Evolutionary conservation across 345 rosid genomes (phyloP), one percentile per base, ranked within the genome.

Genomic region (Lepidium aucheri): DNA sequence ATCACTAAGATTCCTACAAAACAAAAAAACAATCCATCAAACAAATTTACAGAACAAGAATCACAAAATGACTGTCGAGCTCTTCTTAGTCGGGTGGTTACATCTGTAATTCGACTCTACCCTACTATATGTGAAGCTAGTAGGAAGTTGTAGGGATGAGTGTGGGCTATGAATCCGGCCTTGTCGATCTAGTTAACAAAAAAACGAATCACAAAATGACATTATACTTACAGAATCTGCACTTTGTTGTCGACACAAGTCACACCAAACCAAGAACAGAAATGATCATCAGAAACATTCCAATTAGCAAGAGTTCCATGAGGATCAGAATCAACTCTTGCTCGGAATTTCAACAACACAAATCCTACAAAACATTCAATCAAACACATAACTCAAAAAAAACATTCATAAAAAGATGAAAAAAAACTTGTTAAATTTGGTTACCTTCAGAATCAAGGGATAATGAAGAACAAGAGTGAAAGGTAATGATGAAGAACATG

Each of bases 181-280:
- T n/a, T n/a, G n/a, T n/a, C n/a, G n/a, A n/a, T n/a, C n/a, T n/a
- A n/a, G n/a, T n/a, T n/a, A n/a, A n/a, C n/a, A n/a, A n/a, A n/a
- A n/a, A n/a, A n/a, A 6, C 46, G 28, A 28, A 9, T 36, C 24
- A 46, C 13, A 28, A 42, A 28, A 26, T n/a, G 2, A 53, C 9
- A 16, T 30, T 3, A 33, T 28, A 85, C 97, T 84, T 84, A 94
- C 99, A 94, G 77, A 72, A 70, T 80, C n/a, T 80, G 79, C 70
- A 90, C 99, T 77, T 83, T 70, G 65, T 82, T 80, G 39, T 80
- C 79, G 42, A 74, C 84, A 72, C 99, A 94, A 5, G 75, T 81
- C 45, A 94, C 82, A 26, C 96, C 92, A 13, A 70, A 77, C 99
- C 99, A 94, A 61, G 55, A 54, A 70, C 99, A 94, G 5, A 89